Conservation (phyloP, 2,329 filamentous ascomycete genomes). For the Geosmithia flava region DNA sequence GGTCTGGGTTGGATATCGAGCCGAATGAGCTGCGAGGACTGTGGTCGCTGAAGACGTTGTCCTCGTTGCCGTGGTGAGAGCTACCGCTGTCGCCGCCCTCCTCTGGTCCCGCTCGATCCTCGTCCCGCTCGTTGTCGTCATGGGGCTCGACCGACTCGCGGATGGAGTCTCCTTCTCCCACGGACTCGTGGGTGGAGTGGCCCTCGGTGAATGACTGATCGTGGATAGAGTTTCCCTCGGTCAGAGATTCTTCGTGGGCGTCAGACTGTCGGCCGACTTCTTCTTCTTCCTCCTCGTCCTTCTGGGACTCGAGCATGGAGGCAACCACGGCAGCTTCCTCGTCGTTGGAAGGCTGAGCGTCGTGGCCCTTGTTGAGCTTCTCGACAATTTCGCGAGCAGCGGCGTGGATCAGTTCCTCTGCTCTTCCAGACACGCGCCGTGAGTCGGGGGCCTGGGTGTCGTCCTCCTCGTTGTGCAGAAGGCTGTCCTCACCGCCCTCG, state of each 20-base stretch:
- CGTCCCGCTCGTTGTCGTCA: conserved; percentile 1
- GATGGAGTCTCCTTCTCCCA: conserved; percentile 5
- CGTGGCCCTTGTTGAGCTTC: conserved; percentile 21
- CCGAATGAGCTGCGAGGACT: conserved; percentile 45
- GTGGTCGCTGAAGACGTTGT: conserved; percentile 47
- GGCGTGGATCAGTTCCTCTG: conserved; percentile 40
- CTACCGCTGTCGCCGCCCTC: conserved; percentile 25
- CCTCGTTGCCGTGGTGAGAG: conserved; percentile 38
- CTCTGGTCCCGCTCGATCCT: conserved; percentile 2
- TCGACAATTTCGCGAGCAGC: conserved; percentile 38
- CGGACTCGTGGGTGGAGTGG: neutral
- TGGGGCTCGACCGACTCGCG: conserved; percentile 1
- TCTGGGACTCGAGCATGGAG: neutral
- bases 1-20: conserved; percentile 28
- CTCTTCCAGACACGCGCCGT: conserved; percentile 27
- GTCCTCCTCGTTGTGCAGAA: neutral
- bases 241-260: neutral
- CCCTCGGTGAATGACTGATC: conserved; percentile 1
- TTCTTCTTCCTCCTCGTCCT: neutral
- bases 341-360: neutral
- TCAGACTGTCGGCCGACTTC: neutral
- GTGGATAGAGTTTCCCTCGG: neutral
- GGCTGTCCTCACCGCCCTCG: neutral
- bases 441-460: conserved; percentile 5
- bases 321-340: neutral